phyloP scores from a whole-genome alignment of 2,329 filamentous ascomycete genomes.

The Fonsecaea multimorphosa region DNA sequence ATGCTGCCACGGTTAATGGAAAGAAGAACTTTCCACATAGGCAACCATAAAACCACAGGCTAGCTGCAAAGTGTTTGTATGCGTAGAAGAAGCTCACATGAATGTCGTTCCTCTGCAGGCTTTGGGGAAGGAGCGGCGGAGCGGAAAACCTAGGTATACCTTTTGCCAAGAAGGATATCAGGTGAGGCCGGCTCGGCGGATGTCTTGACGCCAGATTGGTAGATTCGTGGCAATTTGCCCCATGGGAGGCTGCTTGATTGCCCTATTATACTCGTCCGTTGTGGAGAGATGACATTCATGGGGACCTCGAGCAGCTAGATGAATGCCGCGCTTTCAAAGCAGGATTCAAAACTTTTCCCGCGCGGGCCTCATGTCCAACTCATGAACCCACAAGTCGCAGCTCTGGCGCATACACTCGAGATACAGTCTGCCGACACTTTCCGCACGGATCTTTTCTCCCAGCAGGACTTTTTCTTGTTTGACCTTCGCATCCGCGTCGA shows the following conservation, averaged over 20 bases:
- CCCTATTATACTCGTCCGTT: too few relatives aligned
- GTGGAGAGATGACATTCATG: too few relatives aligned
- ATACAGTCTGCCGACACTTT: constrained; percentile 64
- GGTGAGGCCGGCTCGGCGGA: too few relatives aligned
- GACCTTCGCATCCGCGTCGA: constrained; percentile 52
- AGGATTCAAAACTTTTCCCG: constrained; percentile 40
- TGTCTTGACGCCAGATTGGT: too few relatives aligned
- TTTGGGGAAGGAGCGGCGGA: too few relatives aligned
- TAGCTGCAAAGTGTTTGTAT: not conserved
- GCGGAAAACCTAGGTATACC: too few relatives aligned
- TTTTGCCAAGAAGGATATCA: too few relatives aligned
- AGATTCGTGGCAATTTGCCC: too few relatives aligned
- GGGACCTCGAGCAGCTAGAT: too few relatives aligned
- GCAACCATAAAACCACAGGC: not conserved
- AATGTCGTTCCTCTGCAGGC: too few relatives aligned
- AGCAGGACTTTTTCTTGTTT: constrained; percentile 56
- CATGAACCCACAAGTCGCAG: constrained; percentile 60
- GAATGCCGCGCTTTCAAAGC: not conserved
- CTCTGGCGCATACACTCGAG: constrained; percentile 58
- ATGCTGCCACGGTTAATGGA: not conserved
- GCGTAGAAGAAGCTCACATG: too few relatives aligned
- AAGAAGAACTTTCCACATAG: not conserved
- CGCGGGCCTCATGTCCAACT: constrained; percentile 55
- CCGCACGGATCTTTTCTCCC: constrained; percentile 64
- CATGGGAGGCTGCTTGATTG: too few relatives aligned